Base-by-base conservation (phyloP, 345 rosid genomes). In the Camelina neglecta region DNA sequence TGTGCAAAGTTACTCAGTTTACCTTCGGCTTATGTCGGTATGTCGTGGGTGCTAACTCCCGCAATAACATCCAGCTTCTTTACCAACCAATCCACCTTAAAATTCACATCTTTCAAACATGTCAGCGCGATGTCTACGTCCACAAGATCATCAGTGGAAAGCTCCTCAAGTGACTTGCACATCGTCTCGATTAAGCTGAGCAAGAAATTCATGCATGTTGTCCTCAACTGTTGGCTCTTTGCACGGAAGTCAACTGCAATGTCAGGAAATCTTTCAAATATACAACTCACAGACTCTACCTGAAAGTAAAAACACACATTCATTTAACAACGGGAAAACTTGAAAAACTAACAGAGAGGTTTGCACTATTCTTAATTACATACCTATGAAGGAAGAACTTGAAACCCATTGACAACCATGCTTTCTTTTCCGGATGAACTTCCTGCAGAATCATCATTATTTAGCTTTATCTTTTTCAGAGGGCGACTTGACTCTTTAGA, bases 211-310 rank as follows among this genome's bases (percentile, higher is more conserved):
- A 70, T 58, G 44, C n/a, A 57, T 5, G 56, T 1, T 29, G 45
- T 39, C 55, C 42, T 58, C 8, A 70, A 4, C 2, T 11, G 31
- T n/a, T n/a, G 29, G 33, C 5, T 42, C 42, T 58, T 44, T 29
- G 45, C 10, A 6, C 57, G 53, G 2, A 57, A 57, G 7, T 45
- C 18, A 10, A 18, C 3, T 11, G 65, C 56, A 15, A 70, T n/a
- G 48, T 70, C 74, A 57, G 65, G n/a, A 35, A 58, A 33, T 44
- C 20, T 57, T 16, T 70, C 74, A 58, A 58, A 70, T 6, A 70
- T 29, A 4, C 11, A 47, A 4, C 12, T 57, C 42, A 69, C 44
- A 8, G 9, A 4, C 10, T 56, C 63, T 11, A 5, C 41, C 69
- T 64, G 8, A 2, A 45, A 45, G 2, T 16, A 4, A 18, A 1